Base-by-base conservation (phyloP, 257 asterid genomes). In the Nicotiana tomentosiformis region DNA sequence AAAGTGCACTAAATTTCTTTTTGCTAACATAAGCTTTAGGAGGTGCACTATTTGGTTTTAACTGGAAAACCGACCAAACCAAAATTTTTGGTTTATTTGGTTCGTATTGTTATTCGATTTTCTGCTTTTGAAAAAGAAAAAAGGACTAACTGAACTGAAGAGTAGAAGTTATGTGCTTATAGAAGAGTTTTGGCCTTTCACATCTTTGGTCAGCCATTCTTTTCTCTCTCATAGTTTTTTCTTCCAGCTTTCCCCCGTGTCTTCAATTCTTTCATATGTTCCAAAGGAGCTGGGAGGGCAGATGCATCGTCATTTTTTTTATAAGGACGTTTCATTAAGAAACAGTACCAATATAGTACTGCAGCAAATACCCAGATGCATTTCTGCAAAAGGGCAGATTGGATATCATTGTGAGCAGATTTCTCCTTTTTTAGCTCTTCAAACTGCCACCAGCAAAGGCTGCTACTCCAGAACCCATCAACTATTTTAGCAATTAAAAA, bases 361-460 rank as follows among this genome's bases (percentile, higher is more conserved):
- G 49, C 49, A 7, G 49, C 49, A 7, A 43, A 43, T 43, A 43
- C 49, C 49, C 49, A 43, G 49, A 43, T 43, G 49, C 49, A 43
- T 43, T 39, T 43, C 49, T 43, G 11, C 11, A 43, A 10, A 43
- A 8, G 49, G 49, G 18, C 33, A 69, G 57, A 39, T 10, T 56
- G 20, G 18, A n/a, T 69, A 39, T 69, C 57, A 69, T 0, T 10
- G 20, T 10, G 20, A 72, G 58, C 60, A 20, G 18, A 72, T 72
- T 46, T 72, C 60, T 72, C 37, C 60, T 72, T 72, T 58, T 72
- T 46, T 72, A 43, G 60, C 61, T 72, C 60, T 72, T 53, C 80
- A 74, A 74, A 49, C 8, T 49, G 80, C 23, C 23, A 49, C 80
- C 80, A 74, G 14, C 62, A 46, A 74, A 26, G 62, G 80, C 80